phyloP scores from a whole-genome alignment of 2,329 filamentous ascomycete genomes.

The Ophiostoma populinum region DNA sequence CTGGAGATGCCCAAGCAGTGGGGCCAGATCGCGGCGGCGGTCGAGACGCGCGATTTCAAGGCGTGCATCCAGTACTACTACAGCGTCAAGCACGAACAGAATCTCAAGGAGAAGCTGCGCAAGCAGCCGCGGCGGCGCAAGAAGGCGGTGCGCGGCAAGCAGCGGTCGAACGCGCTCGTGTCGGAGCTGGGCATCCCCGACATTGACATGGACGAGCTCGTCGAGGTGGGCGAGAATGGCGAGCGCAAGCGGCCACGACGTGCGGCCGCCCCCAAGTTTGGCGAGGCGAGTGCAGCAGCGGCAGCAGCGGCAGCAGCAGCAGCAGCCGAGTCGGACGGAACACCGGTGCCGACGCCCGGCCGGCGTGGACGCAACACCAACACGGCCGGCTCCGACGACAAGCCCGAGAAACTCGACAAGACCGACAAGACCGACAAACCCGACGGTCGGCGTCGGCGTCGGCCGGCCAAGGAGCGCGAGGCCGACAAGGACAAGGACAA shows the following conservation, averaged over 20 bases:
- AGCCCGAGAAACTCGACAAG: too few relatives aligned
- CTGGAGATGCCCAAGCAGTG: constrained; percentile 67
- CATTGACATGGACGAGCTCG: constrained; percentile 33
- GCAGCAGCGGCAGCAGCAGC: constrained; percentile 16
- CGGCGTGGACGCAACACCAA: constrained; percentile 22
- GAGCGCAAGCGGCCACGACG: constrained; percentile 44
- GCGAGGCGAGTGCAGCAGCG: constrained; percentile 12
- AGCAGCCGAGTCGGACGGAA: constrained; percentile 39
- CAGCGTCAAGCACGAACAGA: constrained; percentile 55
- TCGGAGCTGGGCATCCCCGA: constrained; percentile 47
- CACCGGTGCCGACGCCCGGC: constrained; percentile 38
- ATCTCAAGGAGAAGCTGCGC: constrained; percentile 61
- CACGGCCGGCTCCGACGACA: neutral
- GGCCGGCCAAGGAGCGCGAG: constrained; percentile 16
- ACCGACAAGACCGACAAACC: too few relatives aligned
- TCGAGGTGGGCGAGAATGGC: constrained; percentile 38
- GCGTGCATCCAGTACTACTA: constrained; percentile 80
- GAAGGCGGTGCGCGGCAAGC: constrained; percentile 38
- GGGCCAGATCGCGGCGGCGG: constrained; percentile 54
- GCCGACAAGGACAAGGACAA: constrained; percentile 18
- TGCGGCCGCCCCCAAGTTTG: constrained; percentile 55
- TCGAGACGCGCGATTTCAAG: constrained; percentile 54
- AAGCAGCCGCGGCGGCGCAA: constrained; percentile 42
- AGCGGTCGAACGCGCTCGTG: constrained; percentile 45
- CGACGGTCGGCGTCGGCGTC: constrained; percentile 19